A percentile compares a stretch with the other conserved stretches of the same genome.
These are phyloP conservation scores for Nannizziopsis barbatae DNA, from an alignment of 2,329 filamentous ascomycete genomes.

Conservation along the genomic window DNA sequence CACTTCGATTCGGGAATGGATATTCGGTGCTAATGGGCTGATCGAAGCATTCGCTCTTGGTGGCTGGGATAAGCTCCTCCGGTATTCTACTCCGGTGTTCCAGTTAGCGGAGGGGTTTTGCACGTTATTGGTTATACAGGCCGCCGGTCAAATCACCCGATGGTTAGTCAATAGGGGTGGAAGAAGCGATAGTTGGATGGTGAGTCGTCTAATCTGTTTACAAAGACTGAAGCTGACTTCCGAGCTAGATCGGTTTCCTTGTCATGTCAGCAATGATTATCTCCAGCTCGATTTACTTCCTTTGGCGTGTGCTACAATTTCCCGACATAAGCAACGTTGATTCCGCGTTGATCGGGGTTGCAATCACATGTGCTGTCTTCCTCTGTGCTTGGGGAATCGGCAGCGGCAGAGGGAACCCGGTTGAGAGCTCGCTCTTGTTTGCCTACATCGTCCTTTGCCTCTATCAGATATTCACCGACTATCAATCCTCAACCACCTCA, in stretches of 20 bases:
- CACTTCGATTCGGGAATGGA: slow-evolving; percentile 65
- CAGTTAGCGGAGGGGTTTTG: slow-evolving; percentile 94
- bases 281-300: slow-evolving; percentile 86
- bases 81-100: slow-evolving; percentile 88
- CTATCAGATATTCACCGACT: slow-evolving; percentile 99
- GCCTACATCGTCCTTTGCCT: slow-evolving; percentile 97
- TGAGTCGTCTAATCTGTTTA: slow-evolving; percentile 37
- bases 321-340: slow-evolving; percentile 87
- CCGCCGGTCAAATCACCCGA: slow-evolving; percentile 81
- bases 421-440: slow-evolving; percentile 89
- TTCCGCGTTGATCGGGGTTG: slow-evolving; percentile 81
- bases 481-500: slow-evolving; percentile 64
- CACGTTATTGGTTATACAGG: slow-evolving; percentile 89
- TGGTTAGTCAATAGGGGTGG: slow-evolving; percentile 85
- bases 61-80: slow-evolving; percentile 75
- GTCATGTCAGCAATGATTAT: slow-evolving; percentile 83
- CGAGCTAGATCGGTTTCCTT: slow-evolving; percentile 65
- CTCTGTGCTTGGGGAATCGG: slow-evolving; percentile 88
- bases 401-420: slow-evolving; percentile 83
- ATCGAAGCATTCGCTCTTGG: slow-evolving; percentile 71
- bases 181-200: slow-evolving; percentile 92
- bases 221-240: slow-evolving; percentile 7
- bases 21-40: slow-evolving; percentile 76
- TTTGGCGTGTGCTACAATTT: slow-evolving; percentile 90
- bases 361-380: slow-evolving; percentile 85